Percentiles rank a stretch among this genome's conserved stretches.
Evolutionary conservation across 495 filamentous ascomycete species (phyloP).

Genomic region (Aspergillus avenaceus): DNA sequence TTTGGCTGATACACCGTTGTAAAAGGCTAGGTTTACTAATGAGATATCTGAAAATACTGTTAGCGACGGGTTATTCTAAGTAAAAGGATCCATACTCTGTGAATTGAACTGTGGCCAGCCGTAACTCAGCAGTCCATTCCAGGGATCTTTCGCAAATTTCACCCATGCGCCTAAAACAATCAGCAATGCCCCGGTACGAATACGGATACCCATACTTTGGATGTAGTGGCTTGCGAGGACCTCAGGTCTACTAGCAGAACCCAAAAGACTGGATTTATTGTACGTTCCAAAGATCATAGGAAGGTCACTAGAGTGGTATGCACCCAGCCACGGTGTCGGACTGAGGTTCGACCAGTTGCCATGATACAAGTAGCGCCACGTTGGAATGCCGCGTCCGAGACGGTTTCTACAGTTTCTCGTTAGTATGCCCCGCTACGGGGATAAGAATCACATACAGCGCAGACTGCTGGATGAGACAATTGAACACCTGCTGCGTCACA

Average conservation of each 20-base stretch:
- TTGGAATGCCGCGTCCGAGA: constrained; percentile 23
- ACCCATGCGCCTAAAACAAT: constrained; percentile 39
- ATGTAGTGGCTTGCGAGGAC: constrained; percentile 16
- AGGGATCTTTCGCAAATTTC: constrained; percentile 44
- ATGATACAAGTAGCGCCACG: constrained; percentile 48
- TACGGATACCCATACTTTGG: constrained; percentile 9
- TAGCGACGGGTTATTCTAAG: too few species aligned
- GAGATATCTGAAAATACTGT: neutral
- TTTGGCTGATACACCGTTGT: neutral
- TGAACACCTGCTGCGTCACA: neutral
- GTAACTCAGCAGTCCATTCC: constrained; percentile 28
- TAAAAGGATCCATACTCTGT: constrained; percentile 18
- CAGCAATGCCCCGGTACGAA: constrained; percentile 2
- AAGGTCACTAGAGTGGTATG: constrained; percentile 47
- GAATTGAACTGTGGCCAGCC: constrained; percentile 25
- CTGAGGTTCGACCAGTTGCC: constrained; percentile 46
- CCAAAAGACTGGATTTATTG: neutral
- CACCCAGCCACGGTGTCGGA: constrained; percentile 40
- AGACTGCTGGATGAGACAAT: constrained; percentile 1
- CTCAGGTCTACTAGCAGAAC: neutral
- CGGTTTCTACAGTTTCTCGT: constrained; percentile 9
- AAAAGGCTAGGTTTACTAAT: neutral
- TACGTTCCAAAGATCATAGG: constrained; percentile 44
- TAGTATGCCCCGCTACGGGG: too few species aligned
- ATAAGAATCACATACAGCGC: neutral